Conservation (phyloP, 106 monocot species). For the Dendrobium nobile region DNA sequence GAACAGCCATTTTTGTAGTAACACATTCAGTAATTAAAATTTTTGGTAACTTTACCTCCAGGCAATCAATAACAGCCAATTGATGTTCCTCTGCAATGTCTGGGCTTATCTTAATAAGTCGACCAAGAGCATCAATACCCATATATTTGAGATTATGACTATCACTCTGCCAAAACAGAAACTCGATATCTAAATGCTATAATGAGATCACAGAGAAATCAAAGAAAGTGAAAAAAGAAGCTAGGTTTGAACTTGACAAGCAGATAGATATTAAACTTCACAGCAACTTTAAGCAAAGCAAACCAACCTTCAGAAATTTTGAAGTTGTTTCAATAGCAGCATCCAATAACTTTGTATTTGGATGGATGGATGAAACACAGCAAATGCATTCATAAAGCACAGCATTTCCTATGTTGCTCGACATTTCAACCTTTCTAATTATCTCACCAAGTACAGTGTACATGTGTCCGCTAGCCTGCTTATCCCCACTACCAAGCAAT, state of each 20-base stretch:
- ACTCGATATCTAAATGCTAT: neutral
- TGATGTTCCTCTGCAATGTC: constrained; percentile 98
- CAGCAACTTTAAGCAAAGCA: constrained; percentile 5
- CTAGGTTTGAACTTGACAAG: neutral
- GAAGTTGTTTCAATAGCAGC: constrained; percentile 89
- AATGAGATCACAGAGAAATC: neutral
- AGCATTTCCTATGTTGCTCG: constrained; percentile 98
- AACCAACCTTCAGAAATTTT: constrained; percentile 86
- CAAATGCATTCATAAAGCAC: constrained; percentile 91
- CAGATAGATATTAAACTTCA: neutral
- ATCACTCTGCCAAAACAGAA: constrained; percentile 59
- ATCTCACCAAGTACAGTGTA: constrained; percentile 80
- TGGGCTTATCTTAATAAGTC: constrained; percentile 88
- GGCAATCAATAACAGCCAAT: constrained; percentile 95
- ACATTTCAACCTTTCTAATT: constrained; percentile 70
- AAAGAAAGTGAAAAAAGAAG: neutral
- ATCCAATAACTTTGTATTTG: constrained; percentile 68
- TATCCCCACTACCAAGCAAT: constrained; percentile 82
- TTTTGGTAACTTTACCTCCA: constrained; percentile 58
- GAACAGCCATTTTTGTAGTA: neutral
- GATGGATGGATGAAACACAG: constrained; percentile 92
- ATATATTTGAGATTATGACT: constrained; percentile 96
- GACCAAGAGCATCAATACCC: constrained; percentile 98
- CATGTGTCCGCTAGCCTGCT: constrained; percentile 86
- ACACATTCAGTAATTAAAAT: neutral